Conservation (phyloP, 2,329 filamentous ascomycete species). For the Cucurbitaria berberidis region DNA sequence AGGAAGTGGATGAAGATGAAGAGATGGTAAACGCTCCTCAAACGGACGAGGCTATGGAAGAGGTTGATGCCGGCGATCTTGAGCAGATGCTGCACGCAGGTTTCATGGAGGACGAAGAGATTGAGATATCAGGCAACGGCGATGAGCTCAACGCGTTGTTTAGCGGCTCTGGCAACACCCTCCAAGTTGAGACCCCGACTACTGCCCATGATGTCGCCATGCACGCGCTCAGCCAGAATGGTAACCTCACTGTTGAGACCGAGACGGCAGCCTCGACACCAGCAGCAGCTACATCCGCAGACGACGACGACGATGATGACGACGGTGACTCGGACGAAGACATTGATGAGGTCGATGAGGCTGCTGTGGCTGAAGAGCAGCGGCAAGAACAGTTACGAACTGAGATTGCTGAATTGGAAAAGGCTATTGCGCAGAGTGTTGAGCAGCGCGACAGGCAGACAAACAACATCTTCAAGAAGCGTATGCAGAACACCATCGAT, state of each 20-base stretch:
- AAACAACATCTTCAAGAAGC: constrained; percentile 58
- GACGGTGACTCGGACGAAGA: constrained; percentile 50
- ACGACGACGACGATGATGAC: constrained; percentile 54
- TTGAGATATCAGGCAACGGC: constrained; percentile 37
- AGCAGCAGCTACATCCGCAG: constrained; percentile 42
- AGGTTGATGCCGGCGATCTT: constrained; percentile 48
- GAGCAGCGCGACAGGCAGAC: constrained; percentile 51
- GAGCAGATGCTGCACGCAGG: constrained; percentile 40
- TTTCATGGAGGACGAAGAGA: constrained; percentile 44
- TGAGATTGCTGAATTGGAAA: constrained; percentile 63
- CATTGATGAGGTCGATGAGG: constrained; percentile 57
- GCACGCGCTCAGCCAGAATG: constrained; percentile 43
- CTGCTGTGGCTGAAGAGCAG: constrained; percentile 55
- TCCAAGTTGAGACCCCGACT: constrained; percentile 43
- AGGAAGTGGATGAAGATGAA: constrained; percentile 46
- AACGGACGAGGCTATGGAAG: constrained; percentile 50
- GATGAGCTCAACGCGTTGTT: constrained; percentile 43
- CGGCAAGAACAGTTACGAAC: constrained; percentile 54
- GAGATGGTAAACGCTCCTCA: constrained; percentile 49
- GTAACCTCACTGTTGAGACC: constrained; percentile 34
- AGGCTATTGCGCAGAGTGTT: constrained; percentile 54
- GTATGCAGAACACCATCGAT: constrained; percentile 57
- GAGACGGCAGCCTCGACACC: constrained; percentile 43
- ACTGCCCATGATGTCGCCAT: constrained; percentile 47
- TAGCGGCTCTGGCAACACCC: constrained; percentile 26